Evolutionary conservation across 2,329 filamentous ascomycete species (phyloP).

Genomic region (Penicillium janthinellum): DNA sequence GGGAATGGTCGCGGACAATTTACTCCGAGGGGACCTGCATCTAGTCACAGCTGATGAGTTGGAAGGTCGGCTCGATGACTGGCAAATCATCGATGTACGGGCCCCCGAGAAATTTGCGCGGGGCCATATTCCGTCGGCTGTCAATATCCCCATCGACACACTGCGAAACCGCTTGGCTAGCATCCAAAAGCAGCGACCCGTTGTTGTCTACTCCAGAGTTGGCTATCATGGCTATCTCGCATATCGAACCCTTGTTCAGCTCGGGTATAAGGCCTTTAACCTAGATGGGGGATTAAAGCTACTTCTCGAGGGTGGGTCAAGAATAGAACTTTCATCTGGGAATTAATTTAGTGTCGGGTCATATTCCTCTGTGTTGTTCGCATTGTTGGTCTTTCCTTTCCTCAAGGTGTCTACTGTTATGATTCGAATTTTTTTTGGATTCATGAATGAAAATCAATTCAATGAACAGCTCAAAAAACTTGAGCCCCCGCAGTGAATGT

Average conservation of each 20-base stretch:
- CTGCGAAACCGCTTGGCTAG: neutral
- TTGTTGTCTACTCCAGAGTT: neutral
- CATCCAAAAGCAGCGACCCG: neutral
- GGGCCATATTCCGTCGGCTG: neutral
- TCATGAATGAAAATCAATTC: no score
- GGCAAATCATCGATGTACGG: neutral
- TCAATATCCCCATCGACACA: neutral
- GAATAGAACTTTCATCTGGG: neutral
- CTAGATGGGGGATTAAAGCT: neutral
- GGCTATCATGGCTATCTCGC: neutral
- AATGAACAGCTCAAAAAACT: no score
- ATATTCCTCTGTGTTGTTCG: no score
- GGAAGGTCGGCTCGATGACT: neutral
- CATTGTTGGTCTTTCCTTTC: no score
- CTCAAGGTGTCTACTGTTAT: no score
- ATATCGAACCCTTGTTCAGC: neutral
- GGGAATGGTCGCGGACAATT: neutral
- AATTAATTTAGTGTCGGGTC: no score
- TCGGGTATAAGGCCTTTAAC: neutral
- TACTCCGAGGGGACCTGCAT: neutral
- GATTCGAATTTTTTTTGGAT: no score
- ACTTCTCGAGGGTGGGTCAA: neutral
- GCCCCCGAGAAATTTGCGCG: neutral
- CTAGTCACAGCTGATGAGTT: neutral
- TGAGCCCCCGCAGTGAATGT: no score